Evolutionary conservation across 805 yeast genomes (phyloP).

Genomic region (Lipomyces yamadae): DNA sequence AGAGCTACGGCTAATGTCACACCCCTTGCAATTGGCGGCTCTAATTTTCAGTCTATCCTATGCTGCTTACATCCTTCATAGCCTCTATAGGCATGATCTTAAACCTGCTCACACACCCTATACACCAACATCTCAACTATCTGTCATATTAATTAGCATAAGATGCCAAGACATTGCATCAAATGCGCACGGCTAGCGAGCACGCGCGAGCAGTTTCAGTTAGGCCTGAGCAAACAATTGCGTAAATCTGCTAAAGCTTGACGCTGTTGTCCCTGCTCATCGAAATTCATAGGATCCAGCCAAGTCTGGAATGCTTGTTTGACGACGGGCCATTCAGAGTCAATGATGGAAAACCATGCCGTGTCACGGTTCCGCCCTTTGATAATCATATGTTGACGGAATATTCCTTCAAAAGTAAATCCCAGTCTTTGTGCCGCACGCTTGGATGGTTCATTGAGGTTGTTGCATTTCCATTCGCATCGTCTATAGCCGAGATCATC

Average conservation of each 20-base stretch:
- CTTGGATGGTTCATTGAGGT: slow-evolving; percentile 2
- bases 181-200: too few relatives aligned
- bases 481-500: not conserved
- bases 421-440: not conserved
- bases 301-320: not conserved
- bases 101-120: too few relatives aligned
- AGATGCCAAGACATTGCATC: too few relatives aligned
- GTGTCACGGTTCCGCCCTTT: not conserved
- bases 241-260: not conserved
- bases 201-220: too few relatives aligned
- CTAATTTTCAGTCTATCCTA: too few relatives aligned
- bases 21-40: too few relatives aligned
- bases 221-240: not conserved
- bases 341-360: not conserved
- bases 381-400: not conserved
- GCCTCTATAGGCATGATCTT: too few relatives aligned
- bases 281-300: not conserved
- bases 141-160: too few relatives aligned
- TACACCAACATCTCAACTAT: too few relatives aligned
- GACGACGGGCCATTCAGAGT: not conserved
- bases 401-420: not conserved
- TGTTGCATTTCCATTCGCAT: not conserved
- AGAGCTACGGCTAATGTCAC: too few relatives aligned
- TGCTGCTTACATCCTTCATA: too few relatives aligned
- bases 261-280: not conserved